Percentiles rank a stretch among this genome's conserved stretches.
Evolutionary conservation across 2,329 filamentous ascomycete species (phyloP).

Genomic region (Aspergillus jensenii): DNA sequence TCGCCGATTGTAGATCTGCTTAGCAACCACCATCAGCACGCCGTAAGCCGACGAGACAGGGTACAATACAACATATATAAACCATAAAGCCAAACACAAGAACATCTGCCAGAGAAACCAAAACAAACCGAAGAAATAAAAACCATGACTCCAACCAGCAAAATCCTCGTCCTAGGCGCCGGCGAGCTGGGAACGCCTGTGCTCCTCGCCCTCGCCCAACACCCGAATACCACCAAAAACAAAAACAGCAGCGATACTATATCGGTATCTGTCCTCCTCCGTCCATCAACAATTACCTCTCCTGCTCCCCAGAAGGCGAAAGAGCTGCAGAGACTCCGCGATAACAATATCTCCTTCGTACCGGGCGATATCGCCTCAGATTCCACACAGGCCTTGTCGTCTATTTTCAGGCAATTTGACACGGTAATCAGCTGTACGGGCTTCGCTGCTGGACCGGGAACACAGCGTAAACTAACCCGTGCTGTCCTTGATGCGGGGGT

Average conservation of each 20-base stretch:
- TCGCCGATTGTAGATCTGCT: neutral
- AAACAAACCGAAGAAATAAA: neutral
- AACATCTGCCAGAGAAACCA: neutral
- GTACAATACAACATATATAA: too few species aligned
- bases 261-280: conserved; percentile 54
- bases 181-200: conserved; percentile 64
- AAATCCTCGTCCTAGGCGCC: conserved; percentile 63
- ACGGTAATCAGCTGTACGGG: conserved; percentile 61
- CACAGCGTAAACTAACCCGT: conserved; percentile 57
- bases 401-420: conserved; percentile 40
- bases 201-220: conserved; percentile 50
- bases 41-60: neutral
- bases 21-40: neutral
- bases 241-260: conserved; percentile 13
- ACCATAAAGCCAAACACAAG: too few species aligned
- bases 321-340: conserved; percentile 1
- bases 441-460: conserved; percentile 56
- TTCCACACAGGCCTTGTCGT: conserved; percentile 35
- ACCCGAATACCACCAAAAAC: conserved; percentile 40
- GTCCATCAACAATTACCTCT: conserved; percentile 47
- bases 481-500: conserved; percentile 56
- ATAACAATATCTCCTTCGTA: conserved; percentile 39
- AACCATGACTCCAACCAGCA: neutral
- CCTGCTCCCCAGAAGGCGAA: conserved; percentile 1
- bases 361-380: conserved; percentile 45